phyloP scores from a whole-genome alignment of 2,329 filamentous ascomycete species.

The Hypoxylon sp. region DNA sequence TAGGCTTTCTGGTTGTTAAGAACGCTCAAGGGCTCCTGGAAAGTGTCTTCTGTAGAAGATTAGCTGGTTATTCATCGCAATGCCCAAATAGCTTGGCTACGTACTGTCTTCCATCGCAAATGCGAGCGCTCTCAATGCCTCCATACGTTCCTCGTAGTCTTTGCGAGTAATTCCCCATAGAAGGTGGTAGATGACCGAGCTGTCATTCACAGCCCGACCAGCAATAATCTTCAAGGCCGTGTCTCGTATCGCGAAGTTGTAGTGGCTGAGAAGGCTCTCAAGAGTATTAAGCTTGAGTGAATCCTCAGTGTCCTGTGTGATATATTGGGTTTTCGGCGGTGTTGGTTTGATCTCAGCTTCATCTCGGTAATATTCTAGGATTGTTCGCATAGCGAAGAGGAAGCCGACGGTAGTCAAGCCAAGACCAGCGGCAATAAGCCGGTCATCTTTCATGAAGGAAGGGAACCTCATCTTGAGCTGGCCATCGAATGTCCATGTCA shows the following conservation, averaged over 20 bases:
- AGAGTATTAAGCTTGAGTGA: conserved; percentile 77
- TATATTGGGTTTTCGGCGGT: conserved; percentile 78
- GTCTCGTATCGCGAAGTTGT: conserved; percentile 80
- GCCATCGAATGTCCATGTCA: conserved; percentile 35
- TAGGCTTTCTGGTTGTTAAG: conserved; percentile 68
- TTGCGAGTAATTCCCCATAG: conserved; percentile 71
- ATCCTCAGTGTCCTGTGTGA: conserved; percentile 82
- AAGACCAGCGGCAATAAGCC: conserved; percentile 67
- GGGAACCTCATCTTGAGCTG: conserved; percentile 58
- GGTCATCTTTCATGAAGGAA: conserved; percentile 64
- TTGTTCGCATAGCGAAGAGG: conserved; percentile 69
- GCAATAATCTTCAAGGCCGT: conserved; percentile 74
- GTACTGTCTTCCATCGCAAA: conserved; percentile 67
- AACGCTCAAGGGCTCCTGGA: conserved; percentile 60
- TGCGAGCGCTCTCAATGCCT: conserved; percentile 69
- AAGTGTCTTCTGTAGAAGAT: conserved; percentile 52
- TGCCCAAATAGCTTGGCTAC: conserved; percentile 48
- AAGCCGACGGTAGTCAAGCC: conserved; percentile 72
- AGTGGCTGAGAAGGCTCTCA: conserved; percentile 76
- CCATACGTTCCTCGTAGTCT: conserved; percentile 72
- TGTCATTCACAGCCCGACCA: conserved; percentile 72
- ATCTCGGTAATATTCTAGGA: conserved; percentile 73
- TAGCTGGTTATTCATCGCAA: conserved; percentile 51
- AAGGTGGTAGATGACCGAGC: conserved; percentile 64
- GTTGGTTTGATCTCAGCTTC: conserved; percentile 76